Conservation (phyloP, 108 stramenopile genomes). For the Skeletonema grethae region DNA sequence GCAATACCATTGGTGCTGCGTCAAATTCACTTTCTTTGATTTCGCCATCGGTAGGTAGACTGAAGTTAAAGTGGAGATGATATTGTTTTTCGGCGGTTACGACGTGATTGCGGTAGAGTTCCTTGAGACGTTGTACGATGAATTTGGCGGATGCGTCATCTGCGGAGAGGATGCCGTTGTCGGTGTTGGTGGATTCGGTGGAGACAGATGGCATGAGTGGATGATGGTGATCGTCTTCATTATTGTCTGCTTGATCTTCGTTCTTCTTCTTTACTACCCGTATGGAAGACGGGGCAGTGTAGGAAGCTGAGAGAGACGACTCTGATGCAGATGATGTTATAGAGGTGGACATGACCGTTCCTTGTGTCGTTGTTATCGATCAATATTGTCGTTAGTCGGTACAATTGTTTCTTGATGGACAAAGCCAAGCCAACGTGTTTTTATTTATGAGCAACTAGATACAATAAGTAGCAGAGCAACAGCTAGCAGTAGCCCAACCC, state of each 20-base stretch:
- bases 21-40: conserved; percentile 76
- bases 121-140: conserved; percentile 32
- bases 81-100: conserved; percentile 22
- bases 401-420: no score
- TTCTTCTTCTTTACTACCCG: not conserved
- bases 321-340: conserved; percentile 1
- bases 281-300: not conserved
- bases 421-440: no score
- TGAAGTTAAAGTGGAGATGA: conserved; percentile 42
- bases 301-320: not conserved
- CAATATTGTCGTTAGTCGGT: no score
- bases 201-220: not conserved
- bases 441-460: no score
- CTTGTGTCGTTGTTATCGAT: no score
- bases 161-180: not conserved
- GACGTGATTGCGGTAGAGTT: conserved; percentile 29
- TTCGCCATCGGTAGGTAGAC: conserved; percentile 47
- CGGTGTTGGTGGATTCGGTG: conserved; percentile 2
- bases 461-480: no score
- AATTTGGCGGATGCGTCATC: conserved; percentile 25
- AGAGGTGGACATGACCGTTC: not conserved
- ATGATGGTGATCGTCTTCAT: not conserved
- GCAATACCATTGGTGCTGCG: conserved; percentile 80
- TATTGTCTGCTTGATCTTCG: not conserved
- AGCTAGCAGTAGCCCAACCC: no score